Base-by-base conservation (phyloP, 192 early-diverging fungal species). In the Backusella westeae region DNA sequence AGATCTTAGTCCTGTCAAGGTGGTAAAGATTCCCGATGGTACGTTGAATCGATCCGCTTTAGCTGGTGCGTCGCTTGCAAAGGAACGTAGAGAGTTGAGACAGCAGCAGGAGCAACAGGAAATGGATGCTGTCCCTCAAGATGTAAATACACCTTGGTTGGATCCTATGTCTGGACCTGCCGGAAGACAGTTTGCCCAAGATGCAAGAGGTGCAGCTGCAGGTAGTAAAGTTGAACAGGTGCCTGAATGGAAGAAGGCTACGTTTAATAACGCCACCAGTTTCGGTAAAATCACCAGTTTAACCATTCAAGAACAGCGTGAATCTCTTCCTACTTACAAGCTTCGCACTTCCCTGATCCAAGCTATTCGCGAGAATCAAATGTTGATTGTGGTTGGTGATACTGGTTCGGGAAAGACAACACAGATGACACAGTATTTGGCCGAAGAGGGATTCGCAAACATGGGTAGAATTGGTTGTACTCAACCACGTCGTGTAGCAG, bases 401-500 rank as follows among this genome's bases (percentile, higher is more conserved):
- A 99, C 97, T 14, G 97, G 97, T 23, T 98, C 96, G 1, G 98
- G 98, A 52, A 99, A 99, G 67, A 99, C 98, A 1, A 99, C 98
- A 4, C 98, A 99, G 85, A 93, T 99, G 90, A 94, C 98, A 2
- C 98, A 99, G 83, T 99, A 98, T 74, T 85, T 99, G 8, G 92
- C 94, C n/a, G 98, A 99, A 81, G 94, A 96, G 74, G 97, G 97
- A 1, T 98, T 97, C 83, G 92, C 94, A 1, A 82, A 84, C 9
- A 77, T 82, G 38, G 97, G 97, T 8, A 94, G 94, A 87, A 95
- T 99, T 80, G 98, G 95, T 49, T 99, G 98, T 82, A 99, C 98
- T 3, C 98, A 99, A 82, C 98, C 98, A 26, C 95, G 98, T 78
- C 94, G 98, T 81, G 97, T 99, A 6, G 98, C 98, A 12, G 98